phyloP scores from a whole-genome alignment of 2,329 filamentous ascomycete genomes.

The Tothia fuscella region DNA sequence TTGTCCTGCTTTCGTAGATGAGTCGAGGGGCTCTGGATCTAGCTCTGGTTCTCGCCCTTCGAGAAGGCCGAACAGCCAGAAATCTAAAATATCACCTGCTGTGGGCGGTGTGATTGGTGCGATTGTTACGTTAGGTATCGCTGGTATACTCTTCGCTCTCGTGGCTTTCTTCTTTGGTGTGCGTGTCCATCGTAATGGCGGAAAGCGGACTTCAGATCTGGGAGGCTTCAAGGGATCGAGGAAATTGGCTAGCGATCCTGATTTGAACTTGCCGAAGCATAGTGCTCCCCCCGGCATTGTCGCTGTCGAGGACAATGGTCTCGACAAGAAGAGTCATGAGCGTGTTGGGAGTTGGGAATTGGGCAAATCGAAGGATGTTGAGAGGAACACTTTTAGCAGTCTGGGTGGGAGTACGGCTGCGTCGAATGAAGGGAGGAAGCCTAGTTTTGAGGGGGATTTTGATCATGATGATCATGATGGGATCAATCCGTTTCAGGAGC shows the following conservation, averaged over 20 bases:
- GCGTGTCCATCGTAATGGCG: conserved; percentile 20
- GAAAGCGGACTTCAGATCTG: conserved; percentile 24
- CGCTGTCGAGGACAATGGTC: conserved; percentile 21
- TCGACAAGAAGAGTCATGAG: conserved; percentile 34
- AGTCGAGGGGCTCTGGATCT: background rate
- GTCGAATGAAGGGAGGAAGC: conserved; percentile 19
- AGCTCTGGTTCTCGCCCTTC: background rate
- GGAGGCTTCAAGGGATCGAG: conserved; percentile 45
- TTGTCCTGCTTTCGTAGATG: conserved; percentile 30
- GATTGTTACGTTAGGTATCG: conserved; percentile 36
- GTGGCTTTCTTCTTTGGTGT: conserved; percentile 14
- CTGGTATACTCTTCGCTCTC: conserved; percentile 29
- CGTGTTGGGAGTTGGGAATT: conserved; percentile 47
- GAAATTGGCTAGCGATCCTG: conserved; percentile 43
- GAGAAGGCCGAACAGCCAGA: background rate
- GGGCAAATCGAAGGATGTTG: conserved; percentile 17
- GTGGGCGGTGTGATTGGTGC: conserved; percentile 47
- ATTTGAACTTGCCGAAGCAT: conserved; percentile 36
- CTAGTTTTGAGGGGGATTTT: conserved; percentile 35
- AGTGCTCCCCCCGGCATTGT: conserved; percentile 17
- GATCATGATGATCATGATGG: conserved; percentile 23
- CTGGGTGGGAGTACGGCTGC: conserved; percentile 17
- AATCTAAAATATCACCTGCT: conserved; percentile 26
- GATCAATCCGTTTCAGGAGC: conserved; percentile 27
- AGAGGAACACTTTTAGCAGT: conserved; percentile 1